Base-by-base conservation (phyloP, 1,284 basidiomycete genomes). In the Volvariella volvacea region DNA sequence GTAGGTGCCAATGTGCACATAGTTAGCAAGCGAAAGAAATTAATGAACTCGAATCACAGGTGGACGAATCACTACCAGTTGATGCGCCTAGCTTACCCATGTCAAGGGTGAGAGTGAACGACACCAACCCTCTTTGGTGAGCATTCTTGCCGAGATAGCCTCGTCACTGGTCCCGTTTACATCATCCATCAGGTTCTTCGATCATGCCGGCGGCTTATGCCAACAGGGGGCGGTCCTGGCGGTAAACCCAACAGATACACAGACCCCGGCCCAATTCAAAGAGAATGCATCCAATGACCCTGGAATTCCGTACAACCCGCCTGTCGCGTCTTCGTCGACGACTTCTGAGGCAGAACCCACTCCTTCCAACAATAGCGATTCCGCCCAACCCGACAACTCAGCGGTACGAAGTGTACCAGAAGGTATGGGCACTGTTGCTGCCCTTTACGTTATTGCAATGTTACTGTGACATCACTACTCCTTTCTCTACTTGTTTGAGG, bases 171-270 rank as follows among this genome's bases (percentile, higher is more conserved):
- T 9, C 25, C 28, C 43, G 34, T 10, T 19, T 48, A 12, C 21
- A 30, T 31, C 15, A 16, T 17, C n/a, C 22, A 39, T 4, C 21
- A 64, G 62, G 61, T 61, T 66, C 54, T 67, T 64, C 44, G 65
- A 67, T 46, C 51, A 64, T 52, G 66, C 66, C n/a, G 59, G 62
- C 38, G 64, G 65, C 19, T 49, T 56, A 17, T 67, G 64, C 50
- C 51, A 51, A 31, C 49, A 62, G 48, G 66, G 64, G 10, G 64
- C 57, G 2, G 58, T 66, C 10, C 52, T 66, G n/a, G 55, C 45
- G 15, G 22, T 47, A 22, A 47, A 47, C 21, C 64, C 64, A 12
- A 42, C 45, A 3, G 14, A 14, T 6, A n/a, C 15, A 12, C 40
- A 47, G 21, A 52, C 54, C 21, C 50, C 52, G 22, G 56, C 55